Conservation (phyloP, 2,329 filamentous ascomycete genomes). For the Fusarium sp. region DNA sequence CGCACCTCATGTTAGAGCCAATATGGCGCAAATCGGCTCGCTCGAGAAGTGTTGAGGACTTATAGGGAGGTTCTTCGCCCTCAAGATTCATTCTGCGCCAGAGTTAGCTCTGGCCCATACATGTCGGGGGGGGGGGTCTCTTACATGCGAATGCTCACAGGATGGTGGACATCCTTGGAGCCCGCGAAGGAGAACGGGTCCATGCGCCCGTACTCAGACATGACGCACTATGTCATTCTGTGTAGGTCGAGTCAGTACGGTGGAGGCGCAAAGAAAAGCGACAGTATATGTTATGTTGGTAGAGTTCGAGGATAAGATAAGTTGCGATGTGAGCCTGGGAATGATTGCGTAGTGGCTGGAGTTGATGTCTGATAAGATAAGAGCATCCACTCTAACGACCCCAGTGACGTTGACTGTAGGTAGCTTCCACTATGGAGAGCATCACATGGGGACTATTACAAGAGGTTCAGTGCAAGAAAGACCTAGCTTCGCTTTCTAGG, state of each 20-base stretch:
- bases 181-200: conserved; percentile 96
- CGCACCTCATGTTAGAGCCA: neutral
- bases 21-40: conserved; percentile 76
- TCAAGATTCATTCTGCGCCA: conserved; percentile 61
- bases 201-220: conserved; percentile 69
- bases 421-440: neutral
- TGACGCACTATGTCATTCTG: conserved; percentile 50
- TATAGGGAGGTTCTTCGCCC: conserved; percentile 58
- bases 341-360: conserved; percentile 5
- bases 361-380: conserved; percentile 33
- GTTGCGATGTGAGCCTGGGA: conserved; percentile 16
- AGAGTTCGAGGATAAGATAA: neutral
- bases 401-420: neutral
- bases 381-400: neutral
- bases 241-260: neutral
- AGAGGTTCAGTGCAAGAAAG: too few species aligned
- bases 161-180: conserved; percentile 84
- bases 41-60: conserved; percentile 78
- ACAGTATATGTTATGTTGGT: neutral
- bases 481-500: too few species aligned
- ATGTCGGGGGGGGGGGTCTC: conserved; percentile 1
- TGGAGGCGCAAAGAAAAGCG: neutral
- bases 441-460: neutral
- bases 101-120: conserved; percentile 32
- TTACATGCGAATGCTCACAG: conserved; percentile 75